phyloP scores from a whole-genome alignment of 2,329 filamentous ascomycete species.

The Didymella arachidicola region DNA sequence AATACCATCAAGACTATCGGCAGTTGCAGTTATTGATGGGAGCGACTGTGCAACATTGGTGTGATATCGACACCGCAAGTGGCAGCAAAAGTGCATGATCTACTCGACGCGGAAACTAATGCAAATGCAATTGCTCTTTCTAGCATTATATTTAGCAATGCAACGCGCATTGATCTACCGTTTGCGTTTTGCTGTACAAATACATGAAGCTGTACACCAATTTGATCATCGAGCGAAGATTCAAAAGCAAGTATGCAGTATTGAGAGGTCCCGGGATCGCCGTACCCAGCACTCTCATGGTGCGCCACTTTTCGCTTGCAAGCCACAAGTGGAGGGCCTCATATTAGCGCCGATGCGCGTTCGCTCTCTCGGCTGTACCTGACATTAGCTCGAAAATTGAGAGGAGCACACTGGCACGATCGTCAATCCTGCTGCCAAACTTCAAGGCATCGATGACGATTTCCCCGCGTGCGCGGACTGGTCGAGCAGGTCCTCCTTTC shows the following conservation, averaged over 20 bases:
- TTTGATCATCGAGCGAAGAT: background rate
- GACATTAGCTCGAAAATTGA: background rate
- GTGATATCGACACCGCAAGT: background rate
- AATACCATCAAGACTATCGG: background rate
- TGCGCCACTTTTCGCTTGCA: slow-evolving; percentile 35
- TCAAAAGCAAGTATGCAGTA: slow-evolving; percentile 22
- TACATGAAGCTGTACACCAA: background rate
- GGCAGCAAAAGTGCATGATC: background rate
- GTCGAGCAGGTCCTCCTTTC: background rate
- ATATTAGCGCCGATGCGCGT: slow-evolving; percentile 22
- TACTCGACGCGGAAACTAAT: background rate
- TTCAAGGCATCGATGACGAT: slow-evolving; percentile 10
- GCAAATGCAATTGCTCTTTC: slow-evolving; percentile 1
- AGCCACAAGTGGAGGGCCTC: slow-evolving; percentile 34
- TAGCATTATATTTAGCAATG: background rate
- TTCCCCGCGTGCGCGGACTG: background rate
- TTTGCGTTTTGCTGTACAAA: background rate
- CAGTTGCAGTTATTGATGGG: background rate
- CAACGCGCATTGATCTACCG: slow-evolving; percentile 3
- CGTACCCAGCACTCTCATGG: slow-evolving; percentile 36
- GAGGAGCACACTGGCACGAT: background rate
- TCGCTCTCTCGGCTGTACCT: slow-evolving; percentile 22
- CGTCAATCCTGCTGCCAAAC: slow-evolving; percentile 1
- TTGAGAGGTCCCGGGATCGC: slow-evolving; percentile 34
- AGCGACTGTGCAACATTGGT: background rate